Base-by-base conservation (phyloP, 352 stramenopile genomes). In the Globisporangium viniferum region DNA sequence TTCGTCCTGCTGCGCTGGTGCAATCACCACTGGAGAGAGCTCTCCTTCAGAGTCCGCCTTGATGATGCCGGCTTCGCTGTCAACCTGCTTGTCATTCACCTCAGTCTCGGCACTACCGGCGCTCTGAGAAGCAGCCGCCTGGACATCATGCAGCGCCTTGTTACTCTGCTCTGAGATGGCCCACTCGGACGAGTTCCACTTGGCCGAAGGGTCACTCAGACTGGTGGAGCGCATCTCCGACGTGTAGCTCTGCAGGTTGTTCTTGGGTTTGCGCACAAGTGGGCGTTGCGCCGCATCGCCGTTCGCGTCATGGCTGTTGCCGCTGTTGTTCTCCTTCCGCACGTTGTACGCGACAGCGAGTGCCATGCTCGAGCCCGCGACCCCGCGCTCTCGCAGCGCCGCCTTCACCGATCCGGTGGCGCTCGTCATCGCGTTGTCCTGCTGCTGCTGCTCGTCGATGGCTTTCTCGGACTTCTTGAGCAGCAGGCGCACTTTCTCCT, bases 361-460 rank as follows among this genome's bases (percentile, higher is more conserved):
- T 64, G 84, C 84, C 73, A 92, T 75, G 66, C 82, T 92, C 39
- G 80, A 89, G 39, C 77, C 74, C 27, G 73, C 80, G 10, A 86
- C 77, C 8, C 64, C 59, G 2, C 81, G 72, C 29, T 75, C 76
- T 15, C 71, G 65, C 60, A 77, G 48, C n/a, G 70, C 72, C 0
- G 59, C 51, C 67, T 79, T 79, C n/a, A 59, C 27, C 0, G 62
- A 68, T 15, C 68, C 66, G 12, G 64, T 70, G 3, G 73, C 61
- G 5, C 61, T 68, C 6, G 75, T 76, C 31, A 69, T 44, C 5
- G 55, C 71, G 6, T 62, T 63, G 53, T 75, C 68, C 57, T 70
- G 53, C 41, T 71, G 65, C 9, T 68, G 59, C 33, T 78, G 63
- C 46, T 79, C 71, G 60, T 81, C 73, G 55, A 82, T 73, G 15